Conservation (phyloP, 1,139 yeast species). For the Debaryomycetaceae sp. region DNA sequence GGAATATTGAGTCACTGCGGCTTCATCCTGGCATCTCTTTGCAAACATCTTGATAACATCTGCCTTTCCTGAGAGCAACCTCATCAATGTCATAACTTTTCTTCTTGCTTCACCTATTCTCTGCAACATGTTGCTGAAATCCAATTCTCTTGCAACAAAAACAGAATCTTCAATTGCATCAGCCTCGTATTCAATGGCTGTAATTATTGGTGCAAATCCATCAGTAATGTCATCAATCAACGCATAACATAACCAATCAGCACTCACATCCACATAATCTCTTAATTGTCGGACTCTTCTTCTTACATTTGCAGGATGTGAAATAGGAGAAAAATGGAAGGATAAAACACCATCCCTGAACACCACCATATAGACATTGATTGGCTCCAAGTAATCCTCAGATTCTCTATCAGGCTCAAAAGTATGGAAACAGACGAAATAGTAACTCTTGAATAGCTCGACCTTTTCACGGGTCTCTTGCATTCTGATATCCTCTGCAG, state of each 20-base stretch:
- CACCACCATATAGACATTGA: constrained; percentile 84
- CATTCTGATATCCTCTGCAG: constrained; percentile 82
- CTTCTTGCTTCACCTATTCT: constrained; percentile 87
- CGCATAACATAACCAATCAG: constrained; percentile 95
- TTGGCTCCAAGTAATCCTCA: constrained; percentile 82
- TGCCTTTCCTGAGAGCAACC: constrained; percentile 89
- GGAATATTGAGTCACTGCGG: constrained; percentile 13
- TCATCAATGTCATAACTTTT: constrained; percentile 88
- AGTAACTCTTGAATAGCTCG: constrained; percentile 69
- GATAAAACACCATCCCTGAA: constrained; percentile 80
- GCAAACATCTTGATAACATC: constrained; percentile 98
- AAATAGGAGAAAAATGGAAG: constrained; percentile 80
- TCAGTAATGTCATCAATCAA: constrained; percentile 91
- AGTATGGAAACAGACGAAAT: constrained; percentile 80
- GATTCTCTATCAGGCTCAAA: constrained; percentile 74
- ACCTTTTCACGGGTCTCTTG: constrained; percentile 86
- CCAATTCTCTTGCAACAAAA: constrained; percentile 38
- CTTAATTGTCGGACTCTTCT: constrained; percentile 87
- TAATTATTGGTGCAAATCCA: constrained; percentile 88
- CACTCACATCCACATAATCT: constrained; percentile 80
- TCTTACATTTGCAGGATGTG: constrained; percentile 83
- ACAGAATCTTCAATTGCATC: constrained; percentile 85
- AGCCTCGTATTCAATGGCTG: constrained; percentile 83
- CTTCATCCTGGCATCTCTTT: constrained; percentile 83
- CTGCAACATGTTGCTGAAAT: constrained; percentile 69